A percentile compares a stretch with the other conserved stretches of the same genome.
Conservation (phyloP, 2,329 filamentous ascomycete genomes). For the Penicillium sp. region DNA sequence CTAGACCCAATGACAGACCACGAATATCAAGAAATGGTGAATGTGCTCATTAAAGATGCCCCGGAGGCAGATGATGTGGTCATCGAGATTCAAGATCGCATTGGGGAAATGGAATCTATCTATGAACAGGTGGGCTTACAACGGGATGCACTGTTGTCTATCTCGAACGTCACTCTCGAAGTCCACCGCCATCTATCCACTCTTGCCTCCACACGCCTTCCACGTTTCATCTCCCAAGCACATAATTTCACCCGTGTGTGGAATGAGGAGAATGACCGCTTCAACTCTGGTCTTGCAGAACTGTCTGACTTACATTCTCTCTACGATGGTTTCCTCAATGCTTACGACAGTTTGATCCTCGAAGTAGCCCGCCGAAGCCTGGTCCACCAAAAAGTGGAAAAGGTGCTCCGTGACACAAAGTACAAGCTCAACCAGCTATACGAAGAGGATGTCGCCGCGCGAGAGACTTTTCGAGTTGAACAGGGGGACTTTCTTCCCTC, state of each 20-base stretch:
- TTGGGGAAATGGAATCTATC: conserved; percentile 72
- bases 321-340: conserved; percentile 80
- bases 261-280: conserved; percentile 69
- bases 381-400: conserved; percentile 70
- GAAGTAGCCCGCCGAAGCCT: conserved; percentile 74
- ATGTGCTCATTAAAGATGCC: conserved; percentile 62
- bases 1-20: conserved; percentile 70
- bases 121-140: conserved; percentile 63
- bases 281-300: conserved; percentile 68
- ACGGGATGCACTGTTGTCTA: conserved; percentile 55
- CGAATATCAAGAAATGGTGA: conserved; percentile 78
- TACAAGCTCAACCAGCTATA: conserved; percentile 73
- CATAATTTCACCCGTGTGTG: conserved; percentile 57
- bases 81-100: conserved; percentile 67
- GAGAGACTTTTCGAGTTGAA: conserved; percentile 75
- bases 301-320: conserved; percentile 75
- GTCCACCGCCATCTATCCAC: conserved; percentile 66
- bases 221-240: conserved; percentile 49
- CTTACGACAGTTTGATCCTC: conserved; percentile 79
- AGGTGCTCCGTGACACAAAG: conserved; percentile 73
- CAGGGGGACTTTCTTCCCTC: conserved; percentile 83
- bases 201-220: conserved; percentile 61
- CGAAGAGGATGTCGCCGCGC: conserved; percentile 66
- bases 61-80: conserved; percentile 62
- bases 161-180: conserved; percentile 58